These are phyloP conservation scores for Sequoia sempervirens DNA, from an alignment of 75 land plant species.

Conservation along the genomic window DNA sequence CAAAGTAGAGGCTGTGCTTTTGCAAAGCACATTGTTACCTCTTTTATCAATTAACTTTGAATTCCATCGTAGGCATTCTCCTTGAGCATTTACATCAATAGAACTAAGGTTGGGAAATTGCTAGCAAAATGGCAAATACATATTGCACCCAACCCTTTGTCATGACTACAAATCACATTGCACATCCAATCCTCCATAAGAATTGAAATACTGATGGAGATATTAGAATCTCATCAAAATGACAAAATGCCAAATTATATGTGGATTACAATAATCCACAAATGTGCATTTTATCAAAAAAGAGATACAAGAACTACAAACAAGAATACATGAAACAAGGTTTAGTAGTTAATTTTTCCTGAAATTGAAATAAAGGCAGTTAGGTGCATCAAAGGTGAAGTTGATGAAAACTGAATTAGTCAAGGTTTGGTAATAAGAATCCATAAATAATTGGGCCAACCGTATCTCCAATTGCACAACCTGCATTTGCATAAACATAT, in stretches of 20 bases:
- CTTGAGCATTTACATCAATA: not conserved
- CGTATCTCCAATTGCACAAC: constrained; percentile 57
- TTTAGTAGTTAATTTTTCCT: not conserved
- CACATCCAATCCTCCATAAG: not conserved
- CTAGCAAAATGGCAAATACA: not conserved
- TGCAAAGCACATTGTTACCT: constrained; percentile 1
- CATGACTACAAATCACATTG: not conserved
- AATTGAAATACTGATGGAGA: not conserved
- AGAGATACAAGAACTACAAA: not conserved
- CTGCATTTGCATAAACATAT: constrained; percentile 15
- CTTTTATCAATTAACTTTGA: not conserved
- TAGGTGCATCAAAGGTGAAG: not conserved
- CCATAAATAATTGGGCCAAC: constrained; percentile 32
- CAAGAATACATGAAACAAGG: not conserved
- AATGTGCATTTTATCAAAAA: not conserved
- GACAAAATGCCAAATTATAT: not conserved
- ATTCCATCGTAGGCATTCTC: not conserved
- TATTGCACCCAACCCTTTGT: not conserved
- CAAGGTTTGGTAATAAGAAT: not conserved
- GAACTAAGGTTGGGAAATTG: not conserved
- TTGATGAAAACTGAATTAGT: constrained; percentile 2
- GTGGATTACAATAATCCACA: constrained; percentile 3
- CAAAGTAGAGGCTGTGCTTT: not conserved
- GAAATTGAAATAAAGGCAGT: not conserved
- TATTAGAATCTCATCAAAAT: not conserved